phyloP scores from a whole-genome alignment of 1,139 yeast species.

The Diutina ranongensis region DNA sequence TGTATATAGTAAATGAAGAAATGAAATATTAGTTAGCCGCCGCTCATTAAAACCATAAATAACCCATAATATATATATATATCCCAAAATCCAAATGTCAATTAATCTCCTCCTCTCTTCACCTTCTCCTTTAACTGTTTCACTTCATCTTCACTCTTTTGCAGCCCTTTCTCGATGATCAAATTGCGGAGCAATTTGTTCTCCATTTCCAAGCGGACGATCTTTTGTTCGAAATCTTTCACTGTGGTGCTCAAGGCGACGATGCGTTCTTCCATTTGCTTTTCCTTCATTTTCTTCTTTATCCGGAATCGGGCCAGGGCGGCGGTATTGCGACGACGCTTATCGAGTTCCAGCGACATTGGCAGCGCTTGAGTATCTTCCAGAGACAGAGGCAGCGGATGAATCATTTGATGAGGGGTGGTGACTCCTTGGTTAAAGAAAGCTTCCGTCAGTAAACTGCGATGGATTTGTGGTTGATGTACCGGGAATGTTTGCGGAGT shows the following conservation, averaged over 20 bases:
- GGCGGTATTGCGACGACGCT: slow-evolving; percentile 66
- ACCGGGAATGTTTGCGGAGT: neutral
- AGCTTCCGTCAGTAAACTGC: neutral
- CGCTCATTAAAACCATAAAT: no score
- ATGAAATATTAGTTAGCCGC: no score
- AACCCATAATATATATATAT: no score
- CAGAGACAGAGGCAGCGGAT: slow-evolving; percentile 5
- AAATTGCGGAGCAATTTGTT: slow-evolving; percentile 53
- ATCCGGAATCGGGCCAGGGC: slow-evolving; percentile 75
- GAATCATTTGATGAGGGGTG: neutral
- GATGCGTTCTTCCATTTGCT: slow-evolving; percentile 65
- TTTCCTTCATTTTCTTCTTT: slow-evolving; percentile 74
- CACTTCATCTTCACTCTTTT: slow-evolving; percentile 31
- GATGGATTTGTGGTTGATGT: neutral
- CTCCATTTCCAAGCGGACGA: slow-evolving; percentile 48
- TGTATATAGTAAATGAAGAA: slow-evolving; percentile 4
- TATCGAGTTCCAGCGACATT: slow-evolving; percentile 22
- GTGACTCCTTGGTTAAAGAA: neutral
- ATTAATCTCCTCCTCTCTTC: neutral
- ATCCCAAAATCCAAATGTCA: neutral
- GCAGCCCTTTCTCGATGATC: slow-evolving; percentile 53
- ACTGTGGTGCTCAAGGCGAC: slow-evolving; percentile 53
- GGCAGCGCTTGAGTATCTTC: slow-evolving; percentile 2
- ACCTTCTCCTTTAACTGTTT: slow-evolving; percentile 21
- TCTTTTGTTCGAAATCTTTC: slow-evolving; percentile 36